phyloP scores from a whole-genome alignment of 257 asterid genomes.

The Rubia yunnanensis region DNA sequence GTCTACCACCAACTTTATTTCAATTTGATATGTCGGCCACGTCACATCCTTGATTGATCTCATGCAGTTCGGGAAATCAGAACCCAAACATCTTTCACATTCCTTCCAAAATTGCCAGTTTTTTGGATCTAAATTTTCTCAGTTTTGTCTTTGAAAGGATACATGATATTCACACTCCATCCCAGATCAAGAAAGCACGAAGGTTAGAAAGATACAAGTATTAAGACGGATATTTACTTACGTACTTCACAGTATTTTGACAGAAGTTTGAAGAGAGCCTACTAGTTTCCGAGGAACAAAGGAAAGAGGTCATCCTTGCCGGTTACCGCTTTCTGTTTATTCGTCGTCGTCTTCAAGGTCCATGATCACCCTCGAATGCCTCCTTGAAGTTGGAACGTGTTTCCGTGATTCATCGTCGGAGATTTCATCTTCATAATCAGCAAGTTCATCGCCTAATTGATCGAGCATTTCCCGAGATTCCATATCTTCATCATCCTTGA shows the following conservation, averaged over 20 bases:
- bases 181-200: too few species aligned
- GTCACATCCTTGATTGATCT: not conserved
- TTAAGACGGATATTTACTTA: too few species aligned
- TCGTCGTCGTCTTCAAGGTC: slow-evolving; percentile 79
- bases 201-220: too few species aligned
- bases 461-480: slow-evolving; percentile 19
- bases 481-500: slow-evolving; percentile 13
- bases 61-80: not conserved
- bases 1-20: not conserved
- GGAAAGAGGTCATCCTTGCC: too few species aligned
- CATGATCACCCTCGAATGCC: slow-evolving; percentile 64
- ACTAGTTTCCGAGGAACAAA: too few species aligned
- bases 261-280: too few species aligned
- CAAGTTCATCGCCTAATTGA: slow-evolving; percentile 17
- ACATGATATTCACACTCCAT: too few species aligned
- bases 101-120: not conserved
- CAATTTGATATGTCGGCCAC: not conserved
- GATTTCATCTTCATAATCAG: slow-evolving; percentile 36
- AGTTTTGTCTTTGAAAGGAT: too few species aligned
- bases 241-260: too few species aligned
- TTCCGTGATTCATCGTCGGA: slow-evolving; percentile 22
- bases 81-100: not conserved
- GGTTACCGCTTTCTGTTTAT: slow-evolving; percentile 13
- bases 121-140: not conserved
- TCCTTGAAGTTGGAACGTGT: slow-evolving; percentile 33